phyloP scores from a whole-genome alignment of 768 basidiomycete species.

The Daedaleopsis sinensis region DNA sequence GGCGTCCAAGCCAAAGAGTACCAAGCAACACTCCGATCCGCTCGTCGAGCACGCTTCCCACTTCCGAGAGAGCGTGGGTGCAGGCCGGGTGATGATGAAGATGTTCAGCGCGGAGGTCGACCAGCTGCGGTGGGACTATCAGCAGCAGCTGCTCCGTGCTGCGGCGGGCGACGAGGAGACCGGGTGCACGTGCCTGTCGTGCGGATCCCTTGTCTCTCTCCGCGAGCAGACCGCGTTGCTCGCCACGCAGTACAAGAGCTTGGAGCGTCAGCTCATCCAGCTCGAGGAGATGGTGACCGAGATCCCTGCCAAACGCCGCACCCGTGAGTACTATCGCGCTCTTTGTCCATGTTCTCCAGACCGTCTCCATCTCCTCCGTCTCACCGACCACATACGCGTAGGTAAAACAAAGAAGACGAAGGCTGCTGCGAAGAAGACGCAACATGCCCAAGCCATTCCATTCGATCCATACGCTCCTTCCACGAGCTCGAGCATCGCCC shows the following conservation, averaged over 20 bases:
- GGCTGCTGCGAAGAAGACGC: constrained; percentile 3
- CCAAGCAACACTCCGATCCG: not conserved
- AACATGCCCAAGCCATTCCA: not conserved
- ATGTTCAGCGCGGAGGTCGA: constrained; percentile 15
- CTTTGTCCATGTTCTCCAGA: not conserved
- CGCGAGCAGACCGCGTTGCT: constrained; percentile 4
- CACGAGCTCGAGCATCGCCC: constrained; percentile 12
- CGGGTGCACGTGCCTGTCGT: constrained; percentile 12
- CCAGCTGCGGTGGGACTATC: constrained; percentile 17
- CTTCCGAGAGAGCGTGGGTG: not conserved
- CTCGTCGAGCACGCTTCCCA: not conserved
- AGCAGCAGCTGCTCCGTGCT: constrained; percentile 8
- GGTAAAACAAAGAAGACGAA: constrained; percentile 8
- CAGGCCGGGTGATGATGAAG: not conserved
- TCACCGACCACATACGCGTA: not conserved
- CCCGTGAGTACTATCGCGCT: not conserved
- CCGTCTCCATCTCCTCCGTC: not conserved
- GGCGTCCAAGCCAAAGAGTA: not conserved
- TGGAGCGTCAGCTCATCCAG: not conserved
- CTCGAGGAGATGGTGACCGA: not conserved
- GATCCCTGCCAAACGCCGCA: not conserved
- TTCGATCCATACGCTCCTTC: constrained; percentile 20
- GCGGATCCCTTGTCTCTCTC: constrained; percentile 9
- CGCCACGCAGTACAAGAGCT: not conserved
- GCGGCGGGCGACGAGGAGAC: not conserved